Conservation (phyloP, 352 stramenopile genomes). For the Globisporangium barbulae region DNA sequence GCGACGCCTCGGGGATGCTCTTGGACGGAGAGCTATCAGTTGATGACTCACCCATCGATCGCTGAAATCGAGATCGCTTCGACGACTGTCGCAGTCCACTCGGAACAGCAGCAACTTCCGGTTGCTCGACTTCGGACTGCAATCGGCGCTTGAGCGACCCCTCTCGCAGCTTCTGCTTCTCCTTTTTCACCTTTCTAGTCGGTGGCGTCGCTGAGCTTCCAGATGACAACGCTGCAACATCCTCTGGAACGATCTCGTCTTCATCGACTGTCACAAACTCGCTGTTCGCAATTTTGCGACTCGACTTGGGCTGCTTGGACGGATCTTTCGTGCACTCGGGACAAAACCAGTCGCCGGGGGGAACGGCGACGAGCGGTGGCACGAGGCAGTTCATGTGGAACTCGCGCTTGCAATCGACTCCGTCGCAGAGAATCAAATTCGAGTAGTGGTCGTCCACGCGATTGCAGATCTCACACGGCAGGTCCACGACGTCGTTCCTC, state of each 20-base stretch:
- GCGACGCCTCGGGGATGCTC: slow-evolving; percentile 27
- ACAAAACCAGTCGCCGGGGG: slow-evolving; percentile 76
- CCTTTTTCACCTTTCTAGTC: slow-evolving; percentile 47
- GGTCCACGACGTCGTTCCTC: slow-evolving; percentile 56
- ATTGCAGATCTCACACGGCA: slow-evolving; percentile 82
- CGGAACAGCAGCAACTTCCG: background rate
- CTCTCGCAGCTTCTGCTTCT: slow-evolving; percentile 58
- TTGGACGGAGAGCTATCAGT: slow-evolving; percentile 36
- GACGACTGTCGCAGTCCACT: slow-evolving; percentile 29
- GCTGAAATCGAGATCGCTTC: slow-evolving; percentile 47
- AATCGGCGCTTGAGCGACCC: slow-evolving; percentile 56
- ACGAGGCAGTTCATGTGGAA: slow-evolving; percentile 86
- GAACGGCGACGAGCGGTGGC: slow-evolving; percentile 58
- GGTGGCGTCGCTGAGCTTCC: slow-evolving; percentile 10
- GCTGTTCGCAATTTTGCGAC: slow-evolving; percentile 23
- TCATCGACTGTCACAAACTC: background rate
- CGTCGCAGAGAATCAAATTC: slow-evolving; percentile 82
- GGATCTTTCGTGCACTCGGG: slow-evolving; percentile 54
- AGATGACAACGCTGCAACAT: slow-evolving; percentile 16
- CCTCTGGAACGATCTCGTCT: slow-evolving; percentile 9
- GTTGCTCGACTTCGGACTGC: slow-evolving; percentile 20
- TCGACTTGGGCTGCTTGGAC: slow-evolving; percentile 26
- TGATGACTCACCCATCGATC: slow-evolving; percentile 33
- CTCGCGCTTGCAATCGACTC: slow-evolving; percentile 74
- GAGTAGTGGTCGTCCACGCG: slow-evolving; percentile 80